Evolutionary conservation across 768 basidiomycete genomes (phyloP).

Genomic region (Hirschioporus abietinus): DNA sequence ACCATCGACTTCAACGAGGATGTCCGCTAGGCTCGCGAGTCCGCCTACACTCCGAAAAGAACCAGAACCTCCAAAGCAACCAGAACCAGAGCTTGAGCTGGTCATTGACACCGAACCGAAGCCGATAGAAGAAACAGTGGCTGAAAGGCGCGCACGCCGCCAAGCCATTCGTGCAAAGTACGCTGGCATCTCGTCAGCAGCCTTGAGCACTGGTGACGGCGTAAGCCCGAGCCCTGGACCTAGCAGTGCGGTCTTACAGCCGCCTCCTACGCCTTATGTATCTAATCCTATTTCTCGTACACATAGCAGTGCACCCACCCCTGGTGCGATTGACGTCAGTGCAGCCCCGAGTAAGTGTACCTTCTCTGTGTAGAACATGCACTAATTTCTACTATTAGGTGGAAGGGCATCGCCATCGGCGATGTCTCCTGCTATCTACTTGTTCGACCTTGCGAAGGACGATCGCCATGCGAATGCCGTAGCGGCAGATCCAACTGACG

Average conservation of each 20-base stretch:
- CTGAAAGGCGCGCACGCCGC: constrained; percentile 61
- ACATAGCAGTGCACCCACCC: constrained; percentile 37
- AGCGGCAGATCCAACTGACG: constrained; percentile 35
- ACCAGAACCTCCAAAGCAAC: constrained; percentile 27
- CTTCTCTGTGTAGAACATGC: constrained; percentile 2
- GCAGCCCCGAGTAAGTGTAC: constrained; percentile 7
- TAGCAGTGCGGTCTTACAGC: constrained; percentile 74
- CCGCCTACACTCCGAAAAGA: constrained; percentile 14
- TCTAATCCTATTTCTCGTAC: constrained; percentile 61
- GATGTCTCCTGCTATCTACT: constrained; percentile 47
- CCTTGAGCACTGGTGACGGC: constrained; percentile 25
- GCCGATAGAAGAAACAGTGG: constrained; percentile 60
- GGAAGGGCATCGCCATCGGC: constrained; percentile 40
- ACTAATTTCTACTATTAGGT: background rate
- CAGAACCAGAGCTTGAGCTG: constrained; percentile 49
- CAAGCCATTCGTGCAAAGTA: constrained; percentile 81
- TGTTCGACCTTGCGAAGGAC: constrained; percentile 66
- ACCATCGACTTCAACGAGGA: constrained; percentile 17
- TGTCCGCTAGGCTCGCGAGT: constrained; percentile 13
- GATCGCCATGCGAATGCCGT: constrained; percentile 44
- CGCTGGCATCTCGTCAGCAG: constrained; percentile 38
- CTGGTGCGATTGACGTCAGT: constrained; percentile 15
- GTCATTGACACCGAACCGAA: constrained; percentile 39
- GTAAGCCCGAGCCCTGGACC: constrained; percentile 54
- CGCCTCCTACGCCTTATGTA: constrained; percentile 48